phyloP scores from a whole-genome alignment of 148 eudicot genomes.

The Vaccinium myrtillus region DNA sequence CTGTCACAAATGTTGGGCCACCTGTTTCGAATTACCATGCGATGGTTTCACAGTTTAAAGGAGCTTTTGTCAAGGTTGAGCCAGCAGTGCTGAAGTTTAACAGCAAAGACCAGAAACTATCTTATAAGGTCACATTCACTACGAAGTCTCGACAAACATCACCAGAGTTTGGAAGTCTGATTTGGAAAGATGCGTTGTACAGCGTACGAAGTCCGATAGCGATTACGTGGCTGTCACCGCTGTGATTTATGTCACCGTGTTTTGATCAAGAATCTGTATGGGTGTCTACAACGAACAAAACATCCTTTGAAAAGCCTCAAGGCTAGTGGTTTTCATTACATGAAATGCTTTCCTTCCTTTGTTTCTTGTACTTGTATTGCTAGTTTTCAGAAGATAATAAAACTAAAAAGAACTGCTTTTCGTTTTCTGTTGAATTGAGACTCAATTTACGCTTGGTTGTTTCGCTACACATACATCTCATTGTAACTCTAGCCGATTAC shows the following conservation, averaged over 20 bases:
- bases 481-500: not conserved
- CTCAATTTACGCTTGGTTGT: not conserved
- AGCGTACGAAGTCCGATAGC: constrained; percentile 76
- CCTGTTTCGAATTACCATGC: constrained; percentile 63
- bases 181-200: constrained; percentile 79
- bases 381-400: not conserved
- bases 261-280: constrained; percentile 14
- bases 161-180: constrained; percentile 69
- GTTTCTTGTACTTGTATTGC: not conserved
- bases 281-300: constrained; percentile 16
- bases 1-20: constrained; percentile 79
- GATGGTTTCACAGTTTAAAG: constrained; percentile 52
- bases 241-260: constrained; percentile 19
- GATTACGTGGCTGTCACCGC: constrained; percentile 65
- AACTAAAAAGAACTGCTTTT: not conserved
- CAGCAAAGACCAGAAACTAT: constrained; percentile 43
- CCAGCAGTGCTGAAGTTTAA: constrained; percentile 59
- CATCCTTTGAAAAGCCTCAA: not conserved
- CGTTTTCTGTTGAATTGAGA: not conserved
- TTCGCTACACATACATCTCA: not conserved
- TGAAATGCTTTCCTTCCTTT: not conserved
- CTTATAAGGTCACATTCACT: constrained; percentile 60
- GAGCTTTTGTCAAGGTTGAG: constrained; percentile 55
- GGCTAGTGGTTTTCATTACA: constrained; percentile 2
- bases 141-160: constrained; percentile 36